Percentiles rank a stretch among this genome's conserved stretches.
phyloP scores from a whole-genome alignment of 2,329 filamentous ascomycete species.

The Cercospora citrullina region DNA sequence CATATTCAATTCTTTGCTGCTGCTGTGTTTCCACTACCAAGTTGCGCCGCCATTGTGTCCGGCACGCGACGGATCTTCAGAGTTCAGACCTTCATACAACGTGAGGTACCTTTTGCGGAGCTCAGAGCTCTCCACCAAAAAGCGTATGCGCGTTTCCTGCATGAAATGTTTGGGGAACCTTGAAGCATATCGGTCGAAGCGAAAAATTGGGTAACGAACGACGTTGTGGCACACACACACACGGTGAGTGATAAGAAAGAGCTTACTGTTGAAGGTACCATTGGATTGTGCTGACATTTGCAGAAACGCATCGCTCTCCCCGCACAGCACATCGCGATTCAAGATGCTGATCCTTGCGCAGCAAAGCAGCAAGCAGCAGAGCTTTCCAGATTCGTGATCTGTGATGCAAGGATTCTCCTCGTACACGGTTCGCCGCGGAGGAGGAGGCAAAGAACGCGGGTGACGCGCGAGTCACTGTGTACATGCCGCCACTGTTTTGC shows the following conservation, averaged over 20 bases:
- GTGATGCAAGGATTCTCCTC: not conserved
- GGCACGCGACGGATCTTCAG: not conserved
- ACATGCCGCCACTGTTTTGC: constrained; percentile 1
- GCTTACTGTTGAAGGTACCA: not conserved
- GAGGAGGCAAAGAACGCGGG: not conserved
- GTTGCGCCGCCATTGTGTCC: not conserved
- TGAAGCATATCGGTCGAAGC: not conserved
- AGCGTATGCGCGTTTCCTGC: not conserved
- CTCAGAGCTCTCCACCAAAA: not conserved
- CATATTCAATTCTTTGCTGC: not conserved
- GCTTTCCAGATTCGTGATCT: not conserved
- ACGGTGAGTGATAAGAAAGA: not conserved
- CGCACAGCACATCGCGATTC: not conserved
- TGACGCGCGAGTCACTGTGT: not conserved
- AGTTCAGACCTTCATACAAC: not conserved
- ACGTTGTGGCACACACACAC: not conserved
- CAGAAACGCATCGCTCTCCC: no score
- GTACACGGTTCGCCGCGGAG: not conserved
- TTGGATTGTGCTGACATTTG: not conserved
- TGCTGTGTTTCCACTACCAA: not conserved
- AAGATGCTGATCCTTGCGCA: not conserved
- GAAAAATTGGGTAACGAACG: not conserved
- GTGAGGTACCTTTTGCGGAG: not conserved
- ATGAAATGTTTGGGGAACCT: not conserved
- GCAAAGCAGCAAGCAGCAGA: not conserved